Evolutionary conservation across 441 rosid genomes (phyloP), one percentile per base, ranked within the genome.

Genomic region (Isatis lusitanica): DNA sequence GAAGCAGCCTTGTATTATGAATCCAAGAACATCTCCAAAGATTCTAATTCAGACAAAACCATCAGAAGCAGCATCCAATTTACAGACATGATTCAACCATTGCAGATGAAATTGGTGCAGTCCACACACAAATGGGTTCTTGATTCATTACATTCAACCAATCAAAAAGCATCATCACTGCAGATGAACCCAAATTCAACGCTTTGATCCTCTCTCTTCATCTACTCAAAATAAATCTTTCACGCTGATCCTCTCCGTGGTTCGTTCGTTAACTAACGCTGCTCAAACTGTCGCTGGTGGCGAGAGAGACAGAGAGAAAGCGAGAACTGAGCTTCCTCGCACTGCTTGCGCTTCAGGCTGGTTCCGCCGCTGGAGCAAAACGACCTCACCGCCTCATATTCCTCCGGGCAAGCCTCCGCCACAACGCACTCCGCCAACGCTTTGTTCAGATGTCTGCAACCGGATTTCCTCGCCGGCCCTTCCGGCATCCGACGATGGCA

Each of bases 331-430:
- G 97, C 98, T 26, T 83, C 82, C 18, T 83, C 90, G 78, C 97
- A 91, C 78, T 91, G 97, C 16, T 85, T 79, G 21, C 94, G 87
- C 73, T 93, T 93, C 9, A 91, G 81, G 9, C 81, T 82, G n/a
- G 96, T 91, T 40, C 98, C 97, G 46, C 92, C 85, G 82, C 97
- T 93, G 0, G 81, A 67, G 68, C 97, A 93, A 42, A 93, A 69
- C 56, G 84, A 82, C 60, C 86, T 85, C 69, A 91, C 94, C 69
- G 89, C 91, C 80, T 93, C 97, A 6, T 71, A 73, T 71, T 93
- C 97, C 15, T 85, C 83, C 4, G 98, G 94, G 53, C 94, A 93
- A 65, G 74, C 82, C 74, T 75, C 83, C 28, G 88, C 65, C 66
- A 91, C 90, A 62, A 91, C 59, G 79, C 98, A 91, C 88, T 88